Percentiles rank a stretch among this genome's conserved stretches.
These are phyloP conservation scores for Flaveria ramosissima DNA, from an alignment of 129 eudicot genomes.

Conservation along the genomic window DNA sequence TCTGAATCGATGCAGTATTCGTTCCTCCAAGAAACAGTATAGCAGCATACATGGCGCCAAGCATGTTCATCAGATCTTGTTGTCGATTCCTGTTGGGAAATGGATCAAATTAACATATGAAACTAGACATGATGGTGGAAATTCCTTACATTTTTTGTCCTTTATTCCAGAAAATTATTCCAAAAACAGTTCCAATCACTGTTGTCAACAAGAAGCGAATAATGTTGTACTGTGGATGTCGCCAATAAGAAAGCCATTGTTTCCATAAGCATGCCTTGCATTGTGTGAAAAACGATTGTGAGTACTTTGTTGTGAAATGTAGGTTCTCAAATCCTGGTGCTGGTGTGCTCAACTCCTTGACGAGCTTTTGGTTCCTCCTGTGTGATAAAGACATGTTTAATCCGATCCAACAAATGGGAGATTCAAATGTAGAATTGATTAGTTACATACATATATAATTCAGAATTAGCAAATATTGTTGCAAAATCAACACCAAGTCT, in stretches of 20 bases:
- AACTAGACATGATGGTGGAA: too few species aligned
- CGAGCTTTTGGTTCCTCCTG: constrained; percentile 53
- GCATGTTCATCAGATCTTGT: constrained; percentile 51
- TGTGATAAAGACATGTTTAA: background rate
- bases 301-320: constrained; percentile 49
- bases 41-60: constrained; percentile 62
- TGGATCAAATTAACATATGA: too few species aligned
- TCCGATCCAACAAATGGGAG: background rate
- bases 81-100: constrained; percentile 36
- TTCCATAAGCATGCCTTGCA: constrained; percentile 75
- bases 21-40: constrained; percentile 62
- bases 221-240: constrained; percentile 36
- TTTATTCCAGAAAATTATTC: constrained; percentile 68
- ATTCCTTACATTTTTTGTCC: constrained; percentile 49
- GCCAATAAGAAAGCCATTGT: constrained; percentile 70
- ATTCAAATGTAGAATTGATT: background rate
- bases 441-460: constrained; percentile 42
- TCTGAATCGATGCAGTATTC: constrained; percentile 45
- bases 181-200: constrained; percentile 53
- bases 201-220: constrained; percentile 60
- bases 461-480: constrained; percentile 53
- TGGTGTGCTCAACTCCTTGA: constrained; percentile 51
- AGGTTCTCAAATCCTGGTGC: constrained; percentile 26
- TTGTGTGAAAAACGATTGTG: constrained; percentile 58
- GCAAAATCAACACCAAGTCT: constrained; percentile 58